phyloP scores from a whole-genome alignment of 2,329 filamentous ascomycete species.

The Davidsoniella eucalypti region DNA sequence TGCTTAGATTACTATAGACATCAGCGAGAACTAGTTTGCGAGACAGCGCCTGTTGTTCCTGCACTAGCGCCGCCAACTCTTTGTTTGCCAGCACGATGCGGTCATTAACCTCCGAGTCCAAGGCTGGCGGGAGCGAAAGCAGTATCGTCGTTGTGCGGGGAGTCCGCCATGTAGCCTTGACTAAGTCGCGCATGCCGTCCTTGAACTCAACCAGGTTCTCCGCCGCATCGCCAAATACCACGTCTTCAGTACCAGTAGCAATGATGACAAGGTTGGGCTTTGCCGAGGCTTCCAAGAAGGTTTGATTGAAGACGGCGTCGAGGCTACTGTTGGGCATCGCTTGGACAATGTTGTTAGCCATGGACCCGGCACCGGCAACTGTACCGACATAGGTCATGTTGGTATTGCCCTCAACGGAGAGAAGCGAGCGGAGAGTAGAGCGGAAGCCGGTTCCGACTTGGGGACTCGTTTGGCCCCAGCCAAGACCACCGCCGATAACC shows the following conservation, averaged over 20 bases:
- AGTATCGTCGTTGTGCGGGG: conserved; percentile 21
- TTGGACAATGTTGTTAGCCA: conserved; percentile 23
- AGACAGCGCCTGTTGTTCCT: conserved; percentile 13
- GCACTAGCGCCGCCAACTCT: too few species aligned
- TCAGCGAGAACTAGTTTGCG: conserved; percentile 20
- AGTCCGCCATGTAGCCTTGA: conserved; percentile 19
- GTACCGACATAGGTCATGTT: conserved; percentile 24
- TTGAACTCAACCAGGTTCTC: conserved; percentile 18
- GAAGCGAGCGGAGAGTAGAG: conserved; percentile 20
- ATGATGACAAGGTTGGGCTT: conserved; percentile 23
- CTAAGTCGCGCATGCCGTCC: conserved; percentile 17
- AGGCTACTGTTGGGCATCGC: conserved; percentile 22
- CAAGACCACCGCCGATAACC: conserved; percentile 25
- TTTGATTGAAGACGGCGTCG: conserved; percentile 20
- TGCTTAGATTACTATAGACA: conserved; percentile 18
- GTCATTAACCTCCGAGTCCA: conserved; percentile 10
- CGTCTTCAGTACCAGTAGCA: conserved; percentile 26
- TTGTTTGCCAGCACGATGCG: too few species aligned
- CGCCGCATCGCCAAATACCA: neutral
- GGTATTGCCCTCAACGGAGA: conserved; percentile 18
- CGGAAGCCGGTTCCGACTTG: conserved; percentile 23
- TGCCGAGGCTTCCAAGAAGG: conserved; percentile 16
- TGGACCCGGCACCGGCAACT: conserved; percentile 19
- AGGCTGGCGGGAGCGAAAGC: conserved; percentile 19
- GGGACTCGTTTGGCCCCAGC: conserved; percentile 20